A percentile compares a stretch with the other conserved stretches of the same genome.
Conservation (phyloP, 441 rosid species). For the Biscutella laevigata region DNA sequence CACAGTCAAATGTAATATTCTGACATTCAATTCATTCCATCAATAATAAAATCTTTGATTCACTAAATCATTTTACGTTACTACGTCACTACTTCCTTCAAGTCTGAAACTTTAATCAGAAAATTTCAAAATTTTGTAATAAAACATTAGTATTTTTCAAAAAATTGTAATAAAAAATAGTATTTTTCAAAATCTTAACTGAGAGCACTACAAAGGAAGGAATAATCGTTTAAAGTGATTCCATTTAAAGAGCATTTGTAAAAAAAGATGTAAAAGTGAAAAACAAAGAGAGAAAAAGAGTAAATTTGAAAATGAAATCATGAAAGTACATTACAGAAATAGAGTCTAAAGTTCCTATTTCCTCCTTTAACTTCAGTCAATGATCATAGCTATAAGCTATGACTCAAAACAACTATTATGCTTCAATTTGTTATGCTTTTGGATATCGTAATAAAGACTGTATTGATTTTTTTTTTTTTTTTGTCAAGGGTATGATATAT, state of each 20-base stretch:
- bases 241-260: slow-evolving; percentile 13
- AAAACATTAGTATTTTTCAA: background rate
- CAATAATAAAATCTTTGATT: background rate
- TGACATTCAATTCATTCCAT: slow-evolving; percentile 18
- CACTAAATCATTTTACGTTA: slow-evolving; percentile 8
- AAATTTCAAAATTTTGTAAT: slow-evolving; percentile 15
- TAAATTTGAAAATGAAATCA: slow-evolving; percentile 16
- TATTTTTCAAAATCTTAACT: background rate
- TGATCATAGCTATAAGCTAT: no score
- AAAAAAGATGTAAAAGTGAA: slow-evolving; percentile 20
- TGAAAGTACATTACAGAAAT: background rate
- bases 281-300: background rate
- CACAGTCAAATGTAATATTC: slow-evolving; percentile 11
- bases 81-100: background rate
- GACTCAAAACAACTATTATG: no score
- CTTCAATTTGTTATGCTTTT: no score
- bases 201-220: slow-evolving; percentile 6
- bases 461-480: no score
- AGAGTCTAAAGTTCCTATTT: background rate
- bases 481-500: no score
- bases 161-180: no score
- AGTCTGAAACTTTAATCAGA: slow-evolving; percentile 1
- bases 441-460: no score
- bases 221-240: slow-evolving; percentile 19
- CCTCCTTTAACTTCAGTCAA: background rate